phyloP scores from a whole-genome alignment of 305 asterid genomes.

The Solanum hybrid region DNA sequence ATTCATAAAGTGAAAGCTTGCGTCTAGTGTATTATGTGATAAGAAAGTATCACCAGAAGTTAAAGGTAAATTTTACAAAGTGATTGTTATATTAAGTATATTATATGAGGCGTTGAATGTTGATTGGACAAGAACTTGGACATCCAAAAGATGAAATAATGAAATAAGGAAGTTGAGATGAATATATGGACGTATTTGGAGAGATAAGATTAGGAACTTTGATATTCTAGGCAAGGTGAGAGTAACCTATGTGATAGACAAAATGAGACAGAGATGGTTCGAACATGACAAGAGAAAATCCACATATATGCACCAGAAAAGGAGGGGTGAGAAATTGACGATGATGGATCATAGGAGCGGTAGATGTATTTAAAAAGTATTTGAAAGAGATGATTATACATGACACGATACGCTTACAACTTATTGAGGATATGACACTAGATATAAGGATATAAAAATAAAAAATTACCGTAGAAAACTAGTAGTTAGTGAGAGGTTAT shows the following conservation, averaged over 20 bases:
- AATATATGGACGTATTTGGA: not conserved
- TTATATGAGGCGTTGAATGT: not conserved
- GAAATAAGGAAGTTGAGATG: not conserved
- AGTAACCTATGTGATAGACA: not conserved
- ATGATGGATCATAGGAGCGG: not conserved
- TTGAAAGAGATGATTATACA: too few relatives aligned
- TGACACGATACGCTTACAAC: not conserved
- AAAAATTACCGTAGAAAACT: rapidly evolving
- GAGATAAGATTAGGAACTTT: too few relatives aligned
- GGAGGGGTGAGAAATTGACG: too few relatives aligned
- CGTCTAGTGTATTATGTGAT: not conserved
- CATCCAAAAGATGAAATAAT: too few relatives aligned
- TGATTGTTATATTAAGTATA: not conserved
- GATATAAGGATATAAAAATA: too few relatives aligned
- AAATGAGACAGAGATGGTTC: not conserved
- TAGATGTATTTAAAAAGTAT: too few relatives aligned
- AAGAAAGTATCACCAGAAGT: too few relatives aligned
- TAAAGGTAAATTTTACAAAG: too few relatives aligned
- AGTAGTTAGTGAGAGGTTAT: too few relatives aligned
- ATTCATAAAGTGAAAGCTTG: not conserved
- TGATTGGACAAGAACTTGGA: rapidly evolving
- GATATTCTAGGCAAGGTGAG: not conserved
- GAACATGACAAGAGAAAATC: too few relatives aligned
- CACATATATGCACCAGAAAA: not conserved
- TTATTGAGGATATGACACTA: not conserved